phyloP scores from a whole-genome alignment of 2,329 filamentous ascomycete genomes.

The Phoma sp. region DNA sequence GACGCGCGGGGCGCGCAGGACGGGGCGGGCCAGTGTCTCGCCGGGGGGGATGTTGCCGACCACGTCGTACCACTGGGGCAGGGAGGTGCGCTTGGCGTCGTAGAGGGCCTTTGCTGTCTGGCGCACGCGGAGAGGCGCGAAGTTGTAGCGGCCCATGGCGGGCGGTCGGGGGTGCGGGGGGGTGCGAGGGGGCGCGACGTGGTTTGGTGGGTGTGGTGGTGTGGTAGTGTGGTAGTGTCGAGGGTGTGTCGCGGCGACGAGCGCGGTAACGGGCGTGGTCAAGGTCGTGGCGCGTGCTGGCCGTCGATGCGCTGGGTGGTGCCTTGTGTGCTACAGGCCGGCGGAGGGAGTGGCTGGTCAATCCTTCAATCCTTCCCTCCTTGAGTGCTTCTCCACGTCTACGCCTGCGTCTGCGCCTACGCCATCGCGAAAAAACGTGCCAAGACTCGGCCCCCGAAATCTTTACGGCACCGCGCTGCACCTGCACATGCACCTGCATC shows the following conservation, averaged over 20 bases:
- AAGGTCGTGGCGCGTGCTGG: no score
- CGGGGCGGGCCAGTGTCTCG: conserved; percentile 64
- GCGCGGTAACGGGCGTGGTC: no score
- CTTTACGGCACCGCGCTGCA: conserved; percentile 21
- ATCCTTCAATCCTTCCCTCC: no score
- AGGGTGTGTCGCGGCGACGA: no score
- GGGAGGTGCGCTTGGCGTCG: conserved; percentile 50
- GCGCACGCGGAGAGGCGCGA: conserved; percentile 60
- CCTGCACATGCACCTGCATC: background rate
- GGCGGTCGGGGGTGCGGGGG: background rate
- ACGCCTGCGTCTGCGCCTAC: no score
- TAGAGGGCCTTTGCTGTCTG: conserved; percentile 59
- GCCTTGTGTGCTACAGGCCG: no score
- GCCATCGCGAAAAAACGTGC: conserved; percentile 26
- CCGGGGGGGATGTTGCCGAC: conserved; percentile 65
- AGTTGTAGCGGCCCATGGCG: conserved; percentile 60
- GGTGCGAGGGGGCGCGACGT: background rate
- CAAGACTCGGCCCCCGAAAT: conserved; percentile 38
- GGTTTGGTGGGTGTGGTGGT: background rate
- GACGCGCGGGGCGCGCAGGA: conserved; percentile 55
- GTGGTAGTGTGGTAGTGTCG: background rate
- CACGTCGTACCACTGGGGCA: conserved; percentile 64
- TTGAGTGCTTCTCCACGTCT: no score
- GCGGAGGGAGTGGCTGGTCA: no score
- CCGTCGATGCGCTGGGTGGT: no score